Conservation (phyloP, 306 rosid species). For the Rosa persica region DNA sequence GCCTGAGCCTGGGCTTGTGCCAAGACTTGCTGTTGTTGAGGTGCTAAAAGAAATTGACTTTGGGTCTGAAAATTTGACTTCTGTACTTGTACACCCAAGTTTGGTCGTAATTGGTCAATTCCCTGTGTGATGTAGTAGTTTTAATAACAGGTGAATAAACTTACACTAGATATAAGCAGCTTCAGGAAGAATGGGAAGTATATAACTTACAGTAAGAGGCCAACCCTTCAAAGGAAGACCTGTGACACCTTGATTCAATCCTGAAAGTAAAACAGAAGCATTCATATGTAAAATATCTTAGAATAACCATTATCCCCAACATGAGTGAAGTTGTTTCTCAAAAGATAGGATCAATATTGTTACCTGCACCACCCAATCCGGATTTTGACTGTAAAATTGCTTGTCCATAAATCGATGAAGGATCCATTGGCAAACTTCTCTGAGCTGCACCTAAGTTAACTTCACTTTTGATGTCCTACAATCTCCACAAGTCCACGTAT, state of each 20-base stretch:
- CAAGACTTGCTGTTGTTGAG: constrained; percentile 65
- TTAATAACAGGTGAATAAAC: neutral
- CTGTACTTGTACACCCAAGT: constrained; percentile 78
- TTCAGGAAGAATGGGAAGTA: constrained; percentile 12
- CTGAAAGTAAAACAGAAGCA: constrained; percentile 41
- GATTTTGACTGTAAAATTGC: constrained; percentile 85
- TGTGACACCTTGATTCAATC: constrained; percentile 72
- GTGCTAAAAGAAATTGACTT: constrained; percentile 76
- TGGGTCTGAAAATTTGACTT: constrained; percentile 76
- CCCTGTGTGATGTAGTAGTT: constrained; percentile 51
- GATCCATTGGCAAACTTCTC: constrained; percentile 83
- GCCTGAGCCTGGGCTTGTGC: constrained; percentile 67
- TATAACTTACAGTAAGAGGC: constrained; percentile 84
- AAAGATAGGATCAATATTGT: constrained; percentile 11
- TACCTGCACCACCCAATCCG: constrained; percentile 80
- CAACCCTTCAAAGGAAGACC: constrained; percentile 91
- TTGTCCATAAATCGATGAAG: constrained; percentile 80
- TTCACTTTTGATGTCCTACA: constrained; percentile 71
- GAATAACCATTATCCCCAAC: constrained; percentile 1
- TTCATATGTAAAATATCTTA: neutral
- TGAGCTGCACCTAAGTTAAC: constrained; percentile 64
- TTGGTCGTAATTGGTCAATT: constrained; percentile 74
- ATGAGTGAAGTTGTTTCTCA: neutral
- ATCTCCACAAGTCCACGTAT: constrained; percentile 30
- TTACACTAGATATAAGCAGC: neutral